A percentile compares a stretch with the other conserved stretches of the same genome.
phyloP scores from a whole-genome alignment of 1,284 basidiomycete genomes.

The Tylopilus sp. region DNA sequence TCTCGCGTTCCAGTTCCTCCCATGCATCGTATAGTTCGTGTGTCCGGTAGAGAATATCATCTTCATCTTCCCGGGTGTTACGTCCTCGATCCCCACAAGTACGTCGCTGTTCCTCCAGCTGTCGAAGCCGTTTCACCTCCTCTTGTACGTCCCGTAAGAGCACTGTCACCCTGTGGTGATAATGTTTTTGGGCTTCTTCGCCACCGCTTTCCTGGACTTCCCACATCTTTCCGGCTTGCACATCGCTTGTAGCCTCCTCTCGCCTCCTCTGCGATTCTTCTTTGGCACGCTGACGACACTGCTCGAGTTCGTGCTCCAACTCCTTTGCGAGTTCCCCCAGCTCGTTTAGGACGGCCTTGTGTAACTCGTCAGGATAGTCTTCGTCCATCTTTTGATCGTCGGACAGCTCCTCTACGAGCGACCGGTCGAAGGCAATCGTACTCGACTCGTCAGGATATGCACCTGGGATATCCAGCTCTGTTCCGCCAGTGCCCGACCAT shows the following conservation, averaged over 20 bases:
- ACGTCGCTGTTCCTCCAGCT: constrained; percentile 27
- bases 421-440: constrained; percentile 37
- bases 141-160: constrained; percentile 5
- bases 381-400: constrained; percentile 18
- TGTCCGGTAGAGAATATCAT: constrained; percentile 18
- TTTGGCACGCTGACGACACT: constrained; percentile 33
- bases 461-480: constrained; percentile 14
- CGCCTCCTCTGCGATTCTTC: constrained; percentile 13
- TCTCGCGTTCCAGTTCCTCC: constrained; percentile 8
- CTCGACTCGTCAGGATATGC: constrained; percentile 29
- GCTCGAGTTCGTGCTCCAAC: constrained; percentile 25
- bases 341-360: constrained; percentile 40
- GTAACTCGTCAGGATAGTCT: constrained; percentile 33
- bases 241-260: constrained; percentile 28
- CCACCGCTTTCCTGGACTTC: not conserved
- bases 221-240: constrained; percentile 23
- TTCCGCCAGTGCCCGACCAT: not conserved
- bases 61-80: constrained; percentile 34
- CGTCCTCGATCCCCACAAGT: constrained; percentile 34
- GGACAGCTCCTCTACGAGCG: constrained; percentile 17
- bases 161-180: constrained; percentile 13
- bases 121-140: not conserved
- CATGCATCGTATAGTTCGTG: too few species aligned
- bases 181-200: constrained; percentile 14
- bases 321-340: constrained; percentile 29